Percentiles rank a stretch among this genome's conserved stretches.
Conservation (phyloP, 2,329 filamentous ascomycete species). For the Alternaria panax region DNA sequence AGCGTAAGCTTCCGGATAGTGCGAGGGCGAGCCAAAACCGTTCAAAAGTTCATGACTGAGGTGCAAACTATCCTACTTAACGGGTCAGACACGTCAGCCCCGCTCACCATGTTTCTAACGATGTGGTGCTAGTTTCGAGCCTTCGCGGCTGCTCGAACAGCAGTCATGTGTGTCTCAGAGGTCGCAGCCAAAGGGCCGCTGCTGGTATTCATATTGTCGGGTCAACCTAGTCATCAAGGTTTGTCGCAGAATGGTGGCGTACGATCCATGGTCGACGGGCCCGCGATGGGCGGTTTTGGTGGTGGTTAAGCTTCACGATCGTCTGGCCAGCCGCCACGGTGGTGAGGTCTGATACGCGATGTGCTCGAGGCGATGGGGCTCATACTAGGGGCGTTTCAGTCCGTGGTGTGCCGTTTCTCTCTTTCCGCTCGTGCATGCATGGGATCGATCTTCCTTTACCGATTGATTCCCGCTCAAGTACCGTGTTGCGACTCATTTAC, state of each 20-base stretch:
- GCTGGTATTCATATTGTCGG: slow-evolving; percentile 36
- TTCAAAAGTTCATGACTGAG: slow-evolving; percentile 36
- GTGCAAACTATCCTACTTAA: slow-evolving; percentile 38
- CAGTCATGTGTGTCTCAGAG: slow-evolving; percentile 33
- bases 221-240: slow-evolving; percentile 29
- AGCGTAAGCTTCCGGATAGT: slow-evolving; percentile 37
- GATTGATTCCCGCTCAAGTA: slow-evolving; percentile 1
- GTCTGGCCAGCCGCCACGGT: slow-evolving; percentile 45
- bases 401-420: slow-evolving; percentile 2
- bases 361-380: slow-evolving; percentile 36
- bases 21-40: slow-evolving; percentile 39
- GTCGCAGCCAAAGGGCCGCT: slow-evolving; percentile 20
- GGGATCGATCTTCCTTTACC: slow-evolving; percentile 11
- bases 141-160: slow-evolving; percentile 40
- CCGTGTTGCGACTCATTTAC: not conserved
- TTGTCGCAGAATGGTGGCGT: slow-evolving; percentile 21
- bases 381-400: slow-evolving; percentile 43
- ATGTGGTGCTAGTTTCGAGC: slow-evolving; percentile 35
- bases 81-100: slow-evolving; percentile 25
- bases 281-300: slow-evolving; percentile 22
- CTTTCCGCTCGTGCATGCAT: slow-evolving; percentile 11
- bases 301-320: slow-evolving; percentile 41
- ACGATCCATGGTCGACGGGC: slow-evolving; percentile 32
- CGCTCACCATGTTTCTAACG: slow-evolving; percentile 42
- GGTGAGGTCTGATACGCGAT: slow-evolving; percentile 43